Percentiles rank a stretch among this genome's conserved stretches.
phyloP scores from a whole-genome alignment of 106 monocot genomes.

The Acorus gramineus region DNA sequence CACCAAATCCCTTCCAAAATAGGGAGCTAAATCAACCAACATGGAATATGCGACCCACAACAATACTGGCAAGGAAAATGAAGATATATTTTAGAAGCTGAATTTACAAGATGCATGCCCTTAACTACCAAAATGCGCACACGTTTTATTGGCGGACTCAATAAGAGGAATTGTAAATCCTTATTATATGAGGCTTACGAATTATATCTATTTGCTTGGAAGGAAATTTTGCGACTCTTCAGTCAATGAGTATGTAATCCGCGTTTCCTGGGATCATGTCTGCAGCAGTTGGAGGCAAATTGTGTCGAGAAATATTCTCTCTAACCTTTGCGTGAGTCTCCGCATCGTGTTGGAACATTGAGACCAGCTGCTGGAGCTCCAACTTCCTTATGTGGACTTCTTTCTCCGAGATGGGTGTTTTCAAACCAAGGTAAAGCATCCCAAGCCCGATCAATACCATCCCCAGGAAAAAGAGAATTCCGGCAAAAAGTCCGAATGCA shows the following conservation, averaged over 20 bases:
- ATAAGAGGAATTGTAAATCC: no score
- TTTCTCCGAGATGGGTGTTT: constrained; percentile 54
- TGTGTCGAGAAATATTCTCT: constrained; percentile 28
- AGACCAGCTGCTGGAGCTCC: constrained; percentile 71
- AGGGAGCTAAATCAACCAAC: no score
- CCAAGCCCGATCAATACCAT: constrained; percentile 39
- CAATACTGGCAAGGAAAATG: no score
- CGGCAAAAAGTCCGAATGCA: constrained; percentile 61
- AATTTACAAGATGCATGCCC: no score
- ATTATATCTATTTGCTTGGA: no score
- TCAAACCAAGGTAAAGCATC: constrained; percentile 74
- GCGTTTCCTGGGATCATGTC: constrained; percentile 25
- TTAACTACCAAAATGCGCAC: no score
- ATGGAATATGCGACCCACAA: no score
- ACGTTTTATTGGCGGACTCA: no score
- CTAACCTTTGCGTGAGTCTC: constrained; percentile 83
- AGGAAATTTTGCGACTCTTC: constrained; percentile 1
- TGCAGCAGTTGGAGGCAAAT: constrained; percentile 39
- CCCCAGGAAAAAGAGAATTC: constrained; percentile 44
- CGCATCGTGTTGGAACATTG: constrained; percentile 77
- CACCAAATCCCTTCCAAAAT: no score
- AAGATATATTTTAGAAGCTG: no score
- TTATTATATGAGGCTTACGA: no score
- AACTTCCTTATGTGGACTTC: constrained; percentile 59
- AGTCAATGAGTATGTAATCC: constrained; percentile 57